Evolutionary conservation across 805 yeast species (phyloP).

Genomic region (Lachancea lanzarotensis): DNA sequence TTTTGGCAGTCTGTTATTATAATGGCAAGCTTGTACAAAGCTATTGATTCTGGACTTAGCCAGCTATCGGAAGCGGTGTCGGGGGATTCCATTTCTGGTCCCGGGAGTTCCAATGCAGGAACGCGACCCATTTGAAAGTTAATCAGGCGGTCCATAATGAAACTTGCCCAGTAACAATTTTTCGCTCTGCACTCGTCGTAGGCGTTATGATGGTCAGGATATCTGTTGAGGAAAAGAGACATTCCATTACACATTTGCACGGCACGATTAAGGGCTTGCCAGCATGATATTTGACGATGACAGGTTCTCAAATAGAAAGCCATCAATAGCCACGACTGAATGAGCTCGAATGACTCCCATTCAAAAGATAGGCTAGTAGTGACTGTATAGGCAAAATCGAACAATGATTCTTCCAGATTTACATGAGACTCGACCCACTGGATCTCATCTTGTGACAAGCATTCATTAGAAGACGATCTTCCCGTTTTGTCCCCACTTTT

Average conservation of each 20-base stretch:
- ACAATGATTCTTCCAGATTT: conserved; percentile 37
- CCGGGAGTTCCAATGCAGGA: conserved; percentile 27
- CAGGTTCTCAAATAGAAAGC: conserved; percentile 39
- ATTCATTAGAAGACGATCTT: conserved; percentile 5
- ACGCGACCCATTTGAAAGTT: conserved; percentile 48
- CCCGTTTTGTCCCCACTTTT: conserved; percentile 2
- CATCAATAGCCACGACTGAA: conserved; percentile 45
- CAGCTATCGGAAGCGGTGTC: conserved; percentile 12
- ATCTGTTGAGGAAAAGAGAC: conserved; percentile 35
- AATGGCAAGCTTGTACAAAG: conserved; percentile 18
- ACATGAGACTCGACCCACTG: conserved; percentile 4
- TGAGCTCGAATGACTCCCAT: conserved; percentile 46
- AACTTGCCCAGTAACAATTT: conserved; percentile 51
- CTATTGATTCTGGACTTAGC: conserved; percentile 19
- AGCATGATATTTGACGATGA: conserved; percentile 40
- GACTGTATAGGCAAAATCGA: conserved; percentile 36
- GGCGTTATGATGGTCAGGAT: conserved; percentile 21
- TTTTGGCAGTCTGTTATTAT: conserved; percentile 17
- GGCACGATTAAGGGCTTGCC: conserved; percentile 39
- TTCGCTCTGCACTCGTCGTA: conserved; percentile 42
- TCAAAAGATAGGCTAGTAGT: conserved; percentile 39
- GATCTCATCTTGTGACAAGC: conserved; percentile 7
- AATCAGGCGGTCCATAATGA: conserved; percentile 46
- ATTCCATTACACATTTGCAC: conserved; percentile 39
- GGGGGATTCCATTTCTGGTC: conserved; percentile 18